Evolutionary conservation across 2,329 filamentous ascomycete genomes (phyloP).

Genomic region (Cadophora malorum): DNA sequence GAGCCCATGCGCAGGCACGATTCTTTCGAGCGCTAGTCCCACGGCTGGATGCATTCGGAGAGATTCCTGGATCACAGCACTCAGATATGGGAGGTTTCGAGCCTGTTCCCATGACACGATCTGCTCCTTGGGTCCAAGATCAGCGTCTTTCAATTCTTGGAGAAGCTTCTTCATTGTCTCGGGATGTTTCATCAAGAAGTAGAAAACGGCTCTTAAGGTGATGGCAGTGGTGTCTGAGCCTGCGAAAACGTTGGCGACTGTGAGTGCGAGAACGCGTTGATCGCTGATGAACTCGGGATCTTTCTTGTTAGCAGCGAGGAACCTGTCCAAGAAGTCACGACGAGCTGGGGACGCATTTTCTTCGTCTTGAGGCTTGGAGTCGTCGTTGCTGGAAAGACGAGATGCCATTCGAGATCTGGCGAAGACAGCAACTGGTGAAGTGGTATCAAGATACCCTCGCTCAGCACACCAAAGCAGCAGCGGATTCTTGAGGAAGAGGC

Average conservation of each 20-base stretch:
- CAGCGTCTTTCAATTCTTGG: background rate
- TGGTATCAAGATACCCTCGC: conserved; percentile 69
- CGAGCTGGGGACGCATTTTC: conserved; percentile 37
- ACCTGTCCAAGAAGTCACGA: conserved; percentile 72
- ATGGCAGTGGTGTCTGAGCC: conserved; percentile 83
- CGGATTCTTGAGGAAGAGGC: conserved; percentile 75
- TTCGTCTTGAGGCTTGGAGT: background rate
- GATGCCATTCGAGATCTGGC: conserved; percentile 71
- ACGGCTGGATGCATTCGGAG: conserved; percentile 78
- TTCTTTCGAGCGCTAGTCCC: conserved; percentile 73
- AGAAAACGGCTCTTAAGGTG: conserved; percentile 72
- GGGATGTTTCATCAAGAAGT: conserved; percentile 72
- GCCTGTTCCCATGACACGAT: conserved; percentile 72
- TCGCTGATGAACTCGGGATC: conserved; percentile 76
- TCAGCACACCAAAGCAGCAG: conserved; percentile 71
- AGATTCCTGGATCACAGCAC: conserved; percentile 78
- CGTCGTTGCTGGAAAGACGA: conserved; percentile 54
- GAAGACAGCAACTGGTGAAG: conserved; percentile 75
- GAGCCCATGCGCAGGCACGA: conserved; percentile 69
- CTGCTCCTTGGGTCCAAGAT: background rate
- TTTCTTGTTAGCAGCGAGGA: conserved; percentile 67
- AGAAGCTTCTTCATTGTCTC: conserved; percentile 42
- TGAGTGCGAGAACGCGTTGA: conserved; percentile 71
- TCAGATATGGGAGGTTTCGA: conserved; percentile 75
- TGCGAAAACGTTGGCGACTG: conserved; percentile 74